Evolutionary conservation across 129 eudicot genomes (phyloP), one percentile per base, ranked within the genome.

Genomic region (Tagetes patula): DNA sequence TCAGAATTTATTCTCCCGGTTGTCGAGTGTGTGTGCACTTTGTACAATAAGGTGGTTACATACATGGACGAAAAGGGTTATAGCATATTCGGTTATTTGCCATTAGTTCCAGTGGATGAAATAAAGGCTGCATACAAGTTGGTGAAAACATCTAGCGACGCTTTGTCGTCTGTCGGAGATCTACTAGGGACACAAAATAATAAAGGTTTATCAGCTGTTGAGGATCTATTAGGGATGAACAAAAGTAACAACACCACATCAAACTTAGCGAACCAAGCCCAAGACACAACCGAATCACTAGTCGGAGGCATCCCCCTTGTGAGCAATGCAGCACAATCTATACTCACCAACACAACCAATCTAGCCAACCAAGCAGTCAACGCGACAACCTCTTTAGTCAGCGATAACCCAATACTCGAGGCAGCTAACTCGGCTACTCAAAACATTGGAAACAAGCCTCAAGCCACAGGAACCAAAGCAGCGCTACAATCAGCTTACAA

Each of bases 51-150:
- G 4, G 37, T 81, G 10, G 74, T 86, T 8, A 8, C 52, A 0
- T 70, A 74, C 43, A 6, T 87, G 87, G 66, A 48, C 1, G 78
- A 30, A 6, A 81, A 87, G 77, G 96, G 92, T 62, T 79, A 86
- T 66, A 43, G 66, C 39, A 27, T 83, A 6, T 83, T 78, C 30
- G 49, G 70, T 69, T 75, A 86, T 70, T 14, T 87, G 32, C 97
- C 97, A 0, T 67, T 73, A 42, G 59, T 88, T 32, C 97, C 97
- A 1, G 64, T 85, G 0, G 84, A 83, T 3, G 96, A 86, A 27
- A 75, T 88, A 38, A 79, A 80, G 31, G 83, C 80, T 75, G 97
- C 97, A 6, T 86, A 81, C 73, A 85, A 84, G 77, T 84, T 81
- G 77, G 85, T 81, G 48, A 87, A 83, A 80, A 65, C 87, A 1